phyloP scores from a whole-genome alignment of 1,284 basidiomycete species.

The Tilletia caries region DNA sequence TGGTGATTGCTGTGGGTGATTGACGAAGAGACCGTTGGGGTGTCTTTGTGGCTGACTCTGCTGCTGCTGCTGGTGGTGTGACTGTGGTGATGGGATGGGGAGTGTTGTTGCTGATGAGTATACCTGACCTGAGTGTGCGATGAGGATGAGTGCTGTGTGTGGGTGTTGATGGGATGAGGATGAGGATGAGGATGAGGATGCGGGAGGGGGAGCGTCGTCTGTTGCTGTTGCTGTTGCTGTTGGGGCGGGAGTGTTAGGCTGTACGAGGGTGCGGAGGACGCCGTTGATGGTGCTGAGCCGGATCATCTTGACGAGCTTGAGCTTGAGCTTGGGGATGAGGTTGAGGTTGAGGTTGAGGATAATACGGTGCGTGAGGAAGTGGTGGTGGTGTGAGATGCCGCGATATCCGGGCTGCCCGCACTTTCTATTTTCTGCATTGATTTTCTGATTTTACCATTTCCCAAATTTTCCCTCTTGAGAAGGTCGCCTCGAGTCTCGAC shows the following conservation, averaged over 20 bases:
- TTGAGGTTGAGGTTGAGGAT: neutral
- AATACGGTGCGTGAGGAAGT: neutral
- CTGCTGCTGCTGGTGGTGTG: neutral
- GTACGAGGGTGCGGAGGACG: neutral
- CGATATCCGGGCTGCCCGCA: no score
- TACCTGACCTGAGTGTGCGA: slow-evolving; percentile 2
- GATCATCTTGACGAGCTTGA: neutral
- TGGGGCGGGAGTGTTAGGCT: neutral
- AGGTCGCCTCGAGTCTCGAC: no score
- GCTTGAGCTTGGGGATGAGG: neutral
- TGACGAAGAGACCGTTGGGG: slow-evolving; percentile 10
- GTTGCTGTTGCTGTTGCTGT: neutral
- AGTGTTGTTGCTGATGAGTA: slow-evolving; percentile 1
- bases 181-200: slow-evolving; percentile 6
- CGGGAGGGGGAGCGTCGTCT: neutral
- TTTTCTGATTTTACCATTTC: no score
- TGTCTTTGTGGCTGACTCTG: neutral
- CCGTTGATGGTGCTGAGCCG: slow-evolving; percentile 3
- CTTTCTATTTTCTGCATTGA: no score
- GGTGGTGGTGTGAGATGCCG: neutral
- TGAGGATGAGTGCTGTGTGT: slow-evolving; percentile 8
- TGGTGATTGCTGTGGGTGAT: neutral
- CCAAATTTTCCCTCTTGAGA: no score
- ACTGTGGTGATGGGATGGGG: neutral
- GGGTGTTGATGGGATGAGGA: slow-evolving; percentile 2